phyloP scores from a whole-genome alignment of 78 protist genomes.

The Blattamonas nauphoetae region DNA sequence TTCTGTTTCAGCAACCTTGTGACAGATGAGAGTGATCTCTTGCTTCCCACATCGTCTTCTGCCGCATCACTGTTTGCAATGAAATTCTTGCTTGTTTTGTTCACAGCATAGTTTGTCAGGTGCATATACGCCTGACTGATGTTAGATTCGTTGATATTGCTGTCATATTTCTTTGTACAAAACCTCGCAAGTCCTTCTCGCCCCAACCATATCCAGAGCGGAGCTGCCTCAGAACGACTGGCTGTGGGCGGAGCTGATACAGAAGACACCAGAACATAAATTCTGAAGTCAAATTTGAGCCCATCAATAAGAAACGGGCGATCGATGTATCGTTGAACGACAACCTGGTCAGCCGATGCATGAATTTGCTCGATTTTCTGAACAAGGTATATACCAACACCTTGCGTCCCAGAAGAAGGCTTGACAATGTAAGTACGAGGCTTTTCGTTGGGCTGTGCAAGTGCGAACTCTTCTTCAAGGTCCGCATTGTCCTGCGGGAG shows the following conservation, averaged over 20 bases:
- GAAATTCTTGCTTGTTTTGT: neutral
- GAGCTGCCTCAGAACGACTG: too few relatives aligned
- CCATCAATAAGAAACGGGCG: neutral
- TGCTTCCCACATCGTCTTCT: neutral
- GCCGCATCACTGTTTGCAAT: neutral
- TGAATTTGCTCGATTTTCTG: neutral
- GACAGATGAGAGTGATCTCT: neutral
- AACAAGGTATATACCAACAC: neutral
- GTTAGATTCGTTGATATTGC: neutral
- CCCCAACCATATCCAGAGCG: neutral
- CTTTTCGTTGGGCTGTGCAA: neutral
- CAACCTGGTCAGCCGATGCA: neutral
- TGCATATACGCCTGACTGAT: neutral
- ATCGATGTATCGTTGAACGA: neutral
- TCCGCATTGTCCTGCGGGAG: neutral
- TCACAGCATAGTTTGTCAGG: neutral
- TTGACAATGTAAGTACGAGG: conserved; percentile 11
- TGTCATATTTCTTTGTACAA: neutral
- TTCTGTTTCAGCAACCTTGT: neutral
- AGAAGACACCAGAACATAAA: neutral
- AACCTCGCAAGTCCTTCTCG: neutral
- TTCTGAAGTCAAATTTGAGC: neutral
- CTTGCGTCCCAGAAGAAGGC: neutral
- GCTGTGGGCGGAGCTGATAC: too few relatives aligned
- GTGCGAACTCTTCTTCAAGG: neutral